Percentiles rank a stretch among this genome's conserved stretches.
phyloP scores from a whole-genome alignment of 176 grass and related monocot species.

The Avena insularis region DNA sequence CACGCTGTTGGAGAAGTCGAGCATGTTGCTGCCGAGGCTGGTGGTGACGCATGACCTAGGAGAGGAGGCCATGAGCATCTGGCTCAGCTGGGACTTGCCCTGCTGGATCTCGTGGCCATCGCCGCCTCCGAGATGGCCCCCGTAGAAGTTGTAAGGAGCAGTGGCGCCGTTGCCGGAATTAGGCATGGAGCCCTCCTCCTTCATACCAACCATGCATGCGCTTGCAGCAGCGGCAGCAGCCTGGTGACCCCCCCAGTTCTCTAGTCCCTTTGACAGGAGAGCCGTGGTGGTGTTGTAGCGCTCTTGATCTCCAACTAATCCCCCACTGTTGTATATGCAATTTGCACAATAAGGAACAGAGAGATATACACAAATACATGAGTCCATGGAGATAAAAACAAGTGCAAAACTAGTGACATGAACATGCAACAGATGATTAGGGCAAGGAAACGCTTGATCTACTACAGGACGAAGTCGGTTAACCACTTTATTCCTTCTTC shows the following conservation, averaged over 20 bases:
- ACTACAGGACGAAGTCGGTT: slow-evolving; percentile 58
- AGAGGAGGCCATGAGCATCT: slow-evolving; percentile 74
- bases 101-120: slow-evolving; percentile 71
- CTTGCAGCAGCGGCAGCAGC: neutral
- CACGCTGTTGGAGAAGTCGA: slow-evolving; percentile 79
- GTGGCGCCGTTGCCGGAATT: neutral
- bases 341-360: slow-evolving; percentile 23
- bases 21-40: slow-evolving; percentile 85
- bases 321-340: slow-evolving; percentile 54
- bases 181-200: slow-evolving; percentile 56
- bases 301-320: slow-evolving; percentile 61
- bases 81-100: slow-evolving; percentile 71
- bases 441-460: slow-evolving; percentile 44
- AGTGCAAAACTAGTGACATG: slow-evolving; percentile 38
- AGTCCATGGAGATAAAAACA: slow-evolving; percentile 57
- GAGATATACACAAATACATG: slow-evolving; percentile 32
- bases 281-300: slow-evolving; percentile 48
- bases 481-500: slow-evolving; percentile 57
- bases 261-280: slow-evolving; percentile 65
- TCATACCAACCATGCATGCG: slow-evolving; percentile 42
- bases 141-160: slow-evolving; percentile 51
- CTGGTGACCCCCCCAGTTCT: slow-evolving; percentile 61
- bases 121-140: slow-evolving; percentile 41
- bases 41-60: slow-evolving; percentile 86
- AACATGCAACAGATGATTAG: slow-evolving; percentile 49